Evolutionary conservation across 139 green algal species (phyloP).

Genomic region (Limnomonas spitsbergensis): DNA sequence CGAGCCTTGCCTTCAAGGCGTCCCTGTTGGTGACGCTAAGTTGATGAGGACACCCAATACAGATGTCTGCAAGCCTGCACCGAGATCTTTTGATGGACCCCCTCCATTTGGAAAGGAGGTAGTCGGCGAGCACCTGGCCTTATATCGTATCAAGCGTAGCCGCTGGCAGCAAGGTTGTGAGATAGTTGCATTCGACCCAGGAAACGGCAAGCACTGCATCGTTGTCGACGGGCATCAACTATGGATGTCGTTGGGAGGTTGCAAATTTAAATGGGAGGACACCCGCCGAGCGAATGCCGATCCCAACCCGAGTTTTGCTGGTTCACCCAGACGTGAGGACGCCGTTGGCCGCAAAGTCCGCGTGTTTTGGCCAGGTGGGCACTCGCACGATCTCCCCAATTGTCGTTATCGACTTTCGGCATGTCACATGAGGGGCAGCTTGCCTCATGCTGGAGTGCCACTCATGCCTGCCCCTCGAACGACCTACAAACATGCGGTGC

Average conservation of each 20-base stretch:
- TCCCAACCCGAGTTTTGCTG: neutral
- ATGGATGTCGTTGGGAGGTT: neutral
- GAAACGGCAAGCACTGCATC: neutral
- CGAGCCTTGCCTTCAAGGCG: too few species aligned
- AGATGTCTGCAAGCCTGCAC: too few species aligned
- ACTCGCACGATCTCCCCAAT: too few species aligned
- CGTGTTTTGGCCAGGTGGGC: conserved; percentile 9
- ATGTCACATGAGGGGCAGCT: too few species aligned
- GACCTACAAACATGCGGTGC: too few species aligned
- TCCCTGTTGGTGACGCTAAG: too few species aligned
- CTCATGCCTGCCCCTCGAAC: too few species aligned
- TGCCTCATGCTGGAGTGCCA: too few species aligned
- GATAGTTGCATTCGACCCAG: neutral
- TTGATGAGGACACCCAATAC: too few species aligned
- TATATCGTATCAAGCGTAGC: neutral
- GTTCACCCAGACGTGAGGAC: neutral
- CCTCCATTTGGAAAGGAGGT: neutral
- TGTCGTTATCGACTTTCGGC: too few species aligned
- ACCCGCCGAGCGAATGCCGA: neutral
- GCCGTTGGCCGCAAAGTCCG: conserved; percentile 7
- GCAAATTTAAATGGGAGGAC: neutral
- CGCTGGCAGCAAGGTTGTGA: neutral
- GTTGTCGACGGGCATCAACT: neutral
- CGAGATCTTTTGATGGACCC: too few species aligned
- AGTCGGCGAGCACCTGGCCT: neutral